A percentile compares a stretch with the other conserved stretches of the same genome.
Conservation (phyloP, 2,329 filamentous ascomycete genomes). For the Colletotrichum orchidophilum region DNA sequence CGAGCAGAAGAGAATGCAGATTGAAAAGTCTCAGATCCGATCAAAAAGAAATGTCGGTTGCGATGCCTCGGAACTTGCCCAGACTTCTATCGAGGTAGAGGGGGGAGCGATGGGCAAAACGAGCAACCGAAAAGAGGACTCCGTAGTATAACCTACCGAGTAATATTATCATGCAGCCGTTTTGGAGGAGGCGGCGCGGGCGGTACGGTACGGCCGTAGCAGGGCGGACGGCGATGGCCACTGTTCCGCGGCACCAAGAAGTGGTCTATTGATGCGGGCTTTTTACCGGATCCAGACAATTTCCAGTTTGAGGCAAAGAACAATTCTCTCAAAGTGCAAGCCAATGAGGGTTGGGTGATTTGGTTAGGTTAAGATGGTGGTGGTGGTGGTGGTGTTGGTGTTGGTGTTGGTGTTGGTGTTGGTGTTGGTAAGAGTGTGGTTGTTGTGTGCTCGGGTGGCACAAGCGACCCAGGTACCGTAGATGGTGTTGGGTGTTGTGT, state of each 20-base stretch:
- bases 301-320: background rate
- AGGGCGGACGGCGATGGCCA: background rate
- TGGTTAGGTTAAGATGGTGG: too few relatives aligned
- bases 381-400: background rate
- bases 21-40: conserved; percentile 1
- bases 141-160: background rate
- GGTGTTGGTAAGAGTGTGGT: background rate
- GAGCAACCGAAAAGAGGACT: too few relatives aligned
- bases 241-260: background rate
- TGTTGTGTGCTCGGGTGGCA: background rate
- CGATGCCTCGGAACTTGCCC: too few relatives aligned
- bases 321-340: background rate
- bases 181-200: background rate
- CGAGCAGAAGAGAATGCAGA: background rate
- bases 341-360: background rate
- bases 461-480: background rate
- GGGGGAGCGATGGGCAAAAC: too few relatives aligned
- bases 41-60: conserved; percentile 14
- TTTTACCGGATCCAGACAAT: conserved; percentile 15
- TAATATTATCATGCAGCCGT: background rate
- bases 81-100: too few relatives aligned
- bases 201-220: conserved; percentile 26
- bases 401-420: background rate
- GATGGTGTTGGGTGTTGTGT: background rate
- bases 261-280: background rate